Evolutionary conservation across 257 asterid species (phyloP).

Genomic region (Nicotiana tabacum): DNA sequence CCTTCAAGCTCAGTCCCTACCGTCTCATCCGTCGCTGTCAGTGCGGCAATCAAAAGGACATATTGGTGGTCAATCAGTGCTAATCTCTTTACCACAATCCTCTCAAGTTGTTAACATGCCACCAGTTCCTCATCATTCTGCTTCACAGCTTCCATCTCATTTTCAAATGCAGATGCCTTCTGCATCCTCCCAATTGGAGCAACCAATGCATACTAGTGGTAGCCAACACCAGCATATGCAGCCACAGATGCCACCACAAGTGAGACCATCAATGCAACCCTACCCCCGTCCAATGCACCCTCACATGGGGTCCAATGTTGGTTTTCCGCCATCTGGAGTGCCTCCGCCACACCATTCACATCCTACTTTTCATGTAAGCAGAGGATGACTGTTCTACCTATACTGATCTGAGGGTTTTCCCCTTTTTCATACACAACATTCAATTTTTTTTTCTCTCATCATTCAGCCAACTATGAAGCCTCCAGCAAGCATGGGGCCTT

Average conservation of each 20-base stretch:
- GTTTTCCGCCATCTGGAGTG: slow-evolving; percentile 68
- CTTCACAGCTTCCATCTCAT: slow-evolving; percentile 50
- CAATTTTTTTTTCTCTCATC: slow-evolving; percentile 20
- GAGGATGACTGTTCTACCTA: background rate
- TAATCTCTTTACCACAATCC: slow-evolving; percentile 47
- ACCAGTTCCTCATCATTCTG: slow-evolving; percentile 59
- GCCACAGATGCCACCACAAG: slow-evolving; percentile 64
- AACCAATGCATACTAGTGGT: slow-evolving; percentile 51
- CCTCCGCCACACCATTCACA: slow-evolving; percentile 75
- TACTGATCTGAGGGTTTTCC: background rate
- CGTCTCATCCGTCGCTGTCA: slow-evolving; percentile 48
- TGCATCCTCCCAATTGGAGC: slow-evolving; percentile 58
- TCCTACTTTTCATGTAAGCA: slow-evolving; percentile 74
- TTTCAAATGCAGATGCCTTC: slow-evolving; percentile 55
- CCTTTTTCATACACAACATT: background rate
- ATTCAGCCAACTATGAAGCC: slow-evolving; percentile 64
- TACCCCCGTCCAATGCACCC: slow-evolving; percentile 68
- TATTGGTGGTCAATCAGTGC: slow-evolving; percentile 40
- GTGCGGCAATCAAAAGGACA: slow-evolving; percentile 53
- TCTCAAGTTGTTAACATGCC: slow-evolving; percentile 53
- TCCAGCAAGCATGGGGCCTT: slow-evolving; percentile 63
- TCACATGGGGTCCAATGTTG: slow-evolving; percentile 63
- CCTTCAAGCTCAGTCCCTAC: slow-evolving; percentile 46
- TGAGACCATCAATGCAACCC: slow-evolving; percentile 51
- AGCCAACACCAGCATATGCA: slow-evolving; percentile 56